Base-by-base conservation (phyloP, 371 early-diverging fungal species). In the Circinella minor region DNA sequence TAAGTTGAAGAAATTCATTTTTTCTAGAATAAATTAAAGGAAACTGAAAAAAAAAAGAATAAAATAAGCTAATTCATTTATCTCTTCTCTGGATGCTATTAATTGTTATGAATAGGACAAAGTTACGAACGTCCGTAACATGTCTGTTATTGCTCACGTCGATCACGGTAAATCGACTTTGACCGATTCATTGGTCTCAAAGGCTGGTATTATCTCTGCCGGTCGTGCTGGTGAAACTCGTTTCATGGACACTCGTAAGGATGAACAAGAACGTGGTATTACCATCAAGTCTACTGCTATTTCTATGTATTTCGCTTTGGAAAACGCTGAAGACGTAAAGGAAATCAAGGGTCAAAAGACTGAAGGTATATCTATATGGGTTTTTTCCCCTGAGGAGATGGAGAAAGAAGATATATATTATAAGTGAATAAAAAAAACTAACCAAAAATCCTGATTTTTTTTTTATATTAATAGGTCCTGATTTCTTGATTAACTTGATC, bases 241-340 rank as follows among this genome's bases (percentile, higher is more conserved):
- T 76, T 97, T 94, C 87, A 99, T 93, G 72, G 99, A 99, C 80
- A 99, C 99, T 74, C 94, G 99, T 76, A 90, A 89, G 69, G 99
- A 99, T 81, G 99, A 99, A 81, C 95, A 97, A 85, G 97, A 98
- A 71, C 96, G 99, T 90, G 96, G 99, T 91, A 99, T 99, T 76
- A 99, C 99, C 78, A 99, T 99, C 92, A 99, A 99, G 91, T 97
- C 98, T 55, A 99, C 99, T 49, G 99, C 99, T 72, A 99, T 99
- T 76, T 96, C 97, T 67, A 94, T 99, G 95, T 97, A 90, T 92
- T 98, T 98, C 82, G 93, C 94, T 83, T 88, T 99, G 80, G 74
- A 86, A 66, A 86, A 90, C 65, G 65, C 63, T 0, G 95, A 95
- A 36, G 93, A 94, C 76, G 74, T 98, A 61, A 72, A 75, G 60